These are phyloP conservation scores for Manihot esculenta DNA, from an alignment of 441 rosid genomes.

Conservation along the genomic window DNA sequence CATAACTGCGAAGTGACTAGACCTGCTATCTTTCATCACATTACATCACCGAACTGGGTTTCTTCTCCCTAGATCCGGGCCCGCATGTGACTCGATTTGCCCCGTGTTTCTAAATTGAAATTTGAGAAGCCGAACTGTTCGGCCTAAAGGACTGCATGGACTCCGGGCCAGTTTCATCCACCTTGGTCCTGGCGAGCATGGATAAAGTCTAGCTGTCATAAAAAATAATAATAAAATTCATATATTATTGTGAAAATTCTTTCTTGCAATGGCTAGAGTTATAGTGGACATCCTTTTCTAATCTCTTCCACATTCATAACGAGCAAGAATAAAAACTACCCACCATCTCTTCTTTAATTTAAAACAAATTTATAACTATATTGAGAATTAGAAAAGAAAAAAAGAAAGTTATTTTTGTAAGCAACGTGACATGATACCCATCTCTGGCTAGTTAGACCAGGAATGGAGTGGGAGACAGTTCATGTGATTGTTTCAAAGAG, in stretches of 20 bases:
- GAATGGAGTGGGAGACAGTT: conserved; percentile 82
- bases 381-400: not conserved
- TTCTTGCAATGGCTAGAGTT: not conserved
- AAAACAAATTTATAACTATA: not conserved
- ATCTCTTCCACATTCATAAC: conserved; percentile 35
- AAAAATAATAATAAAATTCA: too few relatives aligned
- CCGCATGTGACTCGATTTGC: too few relatives aligned
- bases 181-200: too few relatives aligned
- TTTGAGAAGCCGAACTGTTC: too few relatives aligned
- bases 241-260: not conserved
- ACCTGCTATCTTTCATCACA: too few relatives aligned
- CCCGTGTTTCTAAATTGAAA: too few relatives aligned
- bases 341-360: conserved; percentile 32
- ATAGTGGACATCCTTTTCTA: conserved; percentile 47
- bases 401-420: conserved; percentile 35
- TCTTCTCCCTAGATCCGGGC: too few relatives aligned
- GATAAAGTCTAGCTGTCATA: too few relatives aligned
- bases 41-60: too few relatives aligned
- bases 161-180: too few relatives aligned
- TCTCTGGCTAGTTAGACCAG: conserved; percentile 50
- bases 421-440: conserved; percentile 77
- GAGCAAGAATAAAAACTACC: conserved; percentile 36
- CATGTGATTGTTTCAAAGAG: conserved; percentile 56
- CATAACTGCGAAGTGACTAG: too few relatives aligned
- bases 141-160: too few relatives aligned